phyloP scores from a whole-genome alignment of 2,329 filamentous ascomycete species.

The Knoxdaviesia proteae region DNA sequence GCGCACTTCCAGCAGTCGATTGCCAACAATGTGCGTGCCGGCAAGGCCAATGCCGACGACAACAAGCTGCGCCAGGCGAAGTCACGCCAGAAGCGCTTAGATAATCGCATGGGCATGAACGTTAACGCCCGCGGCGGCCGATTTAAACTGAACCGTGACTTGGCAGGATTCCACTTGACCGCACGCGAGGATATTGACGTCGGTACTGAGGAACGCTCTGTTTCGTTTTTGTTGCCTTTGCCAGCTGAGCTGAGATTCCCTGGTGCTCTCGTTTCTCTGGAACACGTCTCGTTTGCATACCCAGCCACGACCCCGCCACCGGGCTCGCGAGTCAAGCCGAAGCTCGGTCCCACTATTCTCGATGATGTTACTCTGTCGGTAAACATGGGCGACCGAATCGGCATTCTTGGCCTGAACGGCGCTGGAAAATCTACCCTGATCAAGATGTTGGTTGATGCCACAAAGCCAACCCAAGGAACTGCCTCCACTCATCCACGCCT shows the following conservation, averaged over 20 bases:
- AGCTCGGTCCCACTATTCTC: slow-evolving; percentile 19
- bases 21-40: slow-evolving; percentile 50
- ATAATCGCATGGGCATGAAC: slow-evolving; percentile 60
- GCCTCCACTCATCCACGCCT: slow-evolving; percentile 47
- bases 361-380: slow-evolving; percentile 47
- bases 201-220: slow-evolving; percentile 36
- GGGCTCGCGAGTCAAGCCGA: slow-evolving; percentile 1
- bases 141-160: slow-evolving; percentile 65
- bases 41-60: slow-evolving; percentile 58
- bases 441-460: slow-evolving; percentile 42
- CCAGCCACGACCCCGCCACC: slow-evolving; percentile 9
- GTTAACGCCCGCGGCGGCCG: slow-evolving; percentile 49
- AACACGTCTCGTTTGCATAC: slow-evolving; percentile 49
- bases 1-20: slow-evolving; percentile 67
- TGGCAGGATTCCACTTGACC: slow-evolving; percentile 37
- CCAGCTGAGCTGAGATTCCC: slow-evolving; percentile 55
- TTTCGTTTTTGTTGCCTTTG: slow-evolving; percentile 36
- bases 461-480: slow-evolving; percentile 37
- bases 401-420: slow-evolving; percentile 61
- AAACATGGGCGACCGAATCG: slow-evolving; percentile 52
- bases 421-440: slow-evolving; percentile 65
- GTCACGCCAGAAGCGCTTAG: slow-evolving; percentile 64
- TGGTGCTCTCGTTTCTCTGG: slow-evolving; percentile 50
- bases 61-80: slow-evolving; percentile 77
- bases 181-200: slow-evolving; percentile 50